Conservation (phyloP, 2,329 filamentous ascomycete genomes). For the Aspergillus floridensis region DNA sequence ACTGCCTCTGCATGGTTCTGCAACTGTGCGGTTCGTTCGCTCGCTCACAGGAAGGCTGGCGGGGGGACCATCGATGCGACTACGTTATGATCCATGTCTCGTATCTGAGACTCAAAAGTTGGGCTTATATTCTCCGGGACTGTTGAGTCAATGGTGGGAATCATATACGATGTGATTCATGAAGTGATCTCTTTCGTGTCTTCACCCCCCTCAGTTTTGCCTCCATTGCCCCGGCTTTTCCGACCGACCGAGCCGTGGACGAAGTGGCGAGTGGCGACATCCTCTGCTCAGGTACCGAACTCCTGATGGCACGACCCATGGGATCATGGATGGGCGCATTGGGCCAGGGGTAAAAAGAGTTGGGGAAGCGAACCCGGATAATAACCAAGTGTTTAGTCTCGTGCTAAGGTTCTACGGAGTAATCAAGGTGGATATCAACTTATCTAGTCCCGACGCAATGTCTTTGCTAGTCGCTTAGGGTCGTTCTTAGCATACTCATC, state of each 20-base stretch:
- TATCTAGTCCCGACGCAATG: background rate
- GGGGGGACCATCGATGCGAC: background rate
- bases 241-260: background rate
- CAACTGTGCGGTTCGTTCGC: background rate
- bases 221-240: no score
- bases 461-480: background rate
- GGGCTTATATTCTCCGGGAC: background rate
- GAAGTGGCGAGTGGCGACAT: background rate
- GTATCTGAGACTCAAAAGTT: background rate
- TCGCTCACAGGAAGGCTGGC: background rate
- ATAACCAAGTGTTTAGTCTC: background rate
- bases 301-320: slow-evolving; percentile 1
- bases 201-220: no score
- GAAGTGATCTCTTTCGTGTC: no score
- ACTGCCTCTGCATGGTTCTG: background rate
- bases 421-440: background rate
- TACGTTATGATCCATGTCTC: background rate
- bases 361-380: slow-evolving; percentile 12
- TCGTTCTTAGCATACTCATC: background rate
- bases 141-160: background rate
- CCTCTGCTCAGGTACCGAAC: background rate
- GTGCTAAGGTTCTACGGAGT: background rate
- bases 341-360: slow-evolving; percentile 12
- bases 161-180: no score
- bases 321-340: slow-evolving; percentile 5